A percentile compares a stretch with the other conserved stretches of the same genome.
Conservation (phyloP, 768 basidiomycete species). For the Agrocybe pediades region DNA sequence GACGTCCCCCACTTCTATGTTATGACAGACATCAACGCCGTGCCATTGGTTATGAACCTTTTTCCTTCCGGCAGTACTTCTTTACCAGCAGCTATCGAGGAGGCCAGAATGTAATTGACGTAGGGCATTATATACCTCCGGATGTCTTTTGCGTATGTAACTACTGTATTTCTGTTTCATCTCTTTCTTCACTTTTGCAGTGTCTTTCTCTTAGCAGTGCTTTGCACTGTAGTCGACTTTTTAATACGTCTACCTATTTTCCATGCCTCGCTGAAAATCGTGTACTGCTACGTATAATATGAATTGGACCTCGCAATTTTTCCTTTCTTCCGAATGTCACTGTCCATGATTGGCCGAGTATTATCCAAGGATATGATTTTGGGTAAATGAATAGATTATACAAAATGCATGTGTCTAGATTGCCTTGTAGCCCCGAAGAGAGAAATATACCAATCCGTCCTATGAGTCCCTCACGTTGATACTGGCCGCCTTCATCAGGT, state of each 20-base stretch:
- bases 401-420: background rate
- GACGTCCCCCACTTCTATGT: background rate
- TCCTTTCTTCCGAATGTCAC: background rate
- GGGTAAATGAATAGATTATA: background rate
- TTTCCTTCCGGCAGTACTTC: background rate
- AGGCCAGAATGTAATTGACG: constrained; percentile 7
- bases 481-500: constrained; percentile 41
- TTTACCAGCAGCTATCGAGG: background rate
- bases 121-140: constrained; percentile 8
- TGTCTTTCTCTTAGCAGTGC: background rate
- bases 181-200: constrained; percentile 1
- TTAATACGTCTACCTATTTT: constrained; percentile 3
- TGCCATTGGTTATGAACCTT: background rate
- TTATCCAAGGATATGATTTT: too few species aligned
- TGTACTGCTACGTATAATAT: constrained; percentile 8
- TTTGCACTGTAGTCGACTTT: constrained; percentile 1
- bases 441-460: constrained; percentile 2
- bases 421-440: background rate
- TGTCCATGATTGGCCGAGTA: too few species aligned
- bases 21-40: background rate
- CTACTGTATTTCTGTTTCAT: constrained; percentile 3
- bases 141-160: constrained; percentile 12
- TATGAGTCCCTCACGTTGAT: constrained; percentile 47
- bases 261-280: background rate
- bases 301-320: background rate